A percentile compares a stretch with the other conserved stretches of the same genome.
Evolutionary conservation across 1,284 basidiomycete genomes (phyloP).

Genomic region (Heterobasidion parviporum): DNA sequence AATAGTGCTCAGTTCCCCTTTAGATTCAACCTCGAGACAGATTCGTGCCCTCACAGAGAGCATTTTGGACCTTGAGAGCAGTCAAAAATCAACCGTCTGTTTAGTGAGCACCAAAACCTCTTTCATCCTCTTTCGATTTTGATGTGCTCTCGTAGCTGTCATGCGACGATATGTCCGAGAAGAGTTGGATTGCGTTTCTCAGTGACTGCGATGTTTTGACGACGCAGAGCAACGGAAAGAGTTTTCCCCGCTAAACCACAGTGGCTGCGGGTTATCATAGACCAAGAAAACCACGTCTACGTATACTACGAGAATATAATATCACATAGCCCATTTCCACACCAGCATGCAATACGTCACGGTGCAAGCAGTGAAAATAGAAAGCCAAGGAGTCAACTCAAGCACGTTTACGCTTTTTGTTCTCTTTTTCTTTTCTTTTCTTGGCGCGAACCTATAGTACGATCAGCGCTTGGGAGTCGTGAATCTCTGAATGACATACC

Average conservation of each 20-base stretch:
- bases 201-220: slow-evolving; percentile 47
- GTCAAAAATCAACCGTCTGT: slow-evolving; percentile 42
- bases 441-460: slow-evolving; percentile 52
- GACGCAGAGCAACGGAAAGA: slow-evolving; percentile 15
- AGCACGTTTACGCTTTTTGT: slow-evolving; percentile 46
- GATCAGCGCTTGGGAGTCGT: too few species aligned
- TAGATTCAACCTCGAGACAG: slow-evolving; percentile 9
- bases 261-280: background rate
- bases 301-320: too few species aligned
- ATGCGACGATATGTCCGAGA: slow-evolving; percentile 32
- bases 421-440: slow-evolving; percentile 62
- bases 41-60: slow-evolving; percentile 17
- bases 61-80: slow-evolving; percentile 46
- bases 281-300: background rate
- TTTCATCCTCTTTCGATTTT: background rate
- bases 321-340: too few species aligned
- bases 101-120: slow-evolving; percentile 31
- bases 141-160: slow-evolving; percentile 31
- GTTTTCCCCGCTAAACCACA: background rate
- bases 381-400: slow-evolving; percentile 6
- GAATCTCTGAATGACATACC: slow-evolving; percentile 26
- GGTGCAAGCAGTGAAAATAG: slow-evolving; percentile 2
- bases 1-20: slow-evolving; percentile 9
- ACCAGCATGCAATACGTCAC: background rate
- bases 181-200: slow-evolving; percentile 47